Evolutionary conservation across 805 yeast genomes (phyloP).

Genomic region (Metahyphopichia silvanorum): DNA sequence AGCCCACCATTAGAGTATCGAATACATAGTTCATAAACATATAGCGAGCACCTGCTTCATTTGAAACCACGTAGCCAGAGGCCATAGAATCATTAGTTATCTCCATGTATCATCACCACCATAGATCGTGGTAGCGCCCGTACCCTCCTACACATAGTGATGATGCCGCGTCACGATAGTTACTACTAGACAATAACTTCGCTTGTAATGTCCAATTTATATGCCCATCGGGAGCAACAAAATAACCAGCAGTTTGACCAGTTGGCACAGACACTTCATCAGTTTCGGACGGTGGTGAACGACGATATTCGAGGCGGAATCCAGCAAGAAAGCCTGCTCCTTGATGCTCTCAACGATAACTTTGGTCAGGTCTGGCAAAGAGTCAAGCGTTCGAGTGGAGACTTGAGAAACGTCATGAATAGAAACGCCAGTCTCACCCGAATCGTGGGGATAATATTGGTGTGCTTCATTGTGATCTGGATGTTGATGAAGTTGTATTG

Average conservation of each 20-base stretch:
- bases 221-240: constrained; percentile 40
- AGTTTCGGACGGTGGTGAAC: constrained; percentile 40
- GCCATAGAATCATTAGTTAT: too few species aligned
- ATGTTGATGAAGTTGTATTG: constrained; percentile 36
- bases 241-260: constrained; percentile 42
- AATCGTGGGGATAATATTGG: constrained; percentile 31
- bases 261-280: constrained; percentile 40
- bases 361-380: constrained; percentile 34
- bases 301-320: constrained; percentile 40
- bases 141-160: too few species aligned
- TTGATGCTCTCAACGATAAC: constrained; percentile 37
- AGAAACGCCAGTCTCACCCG: constrained; percentile 40
- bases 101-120: too few species aligned
- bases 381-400: constrained; percentile 40
- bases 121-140: too few species aligned
- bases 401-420: constrained; percentile 37
- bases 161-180: too few species aligned
- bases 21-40: too few species aligned
- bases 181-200: too few species aligned
- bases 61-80: too few species aligned
- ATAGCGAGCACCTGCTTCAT: too few species aligned
- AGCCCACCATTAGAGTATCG: too few species aligned
- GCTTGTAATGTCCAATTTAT: constrained; percentile 14
- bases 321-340: constrained; percentile 36
- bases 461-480: constrained; percentile 35